Evolutionary conservation across 176 grass and related monocot genomes (phyloP), one percentile per base, ranked within the genome.

Genomic region (Bolboschoenus planiculmis): DNA sequence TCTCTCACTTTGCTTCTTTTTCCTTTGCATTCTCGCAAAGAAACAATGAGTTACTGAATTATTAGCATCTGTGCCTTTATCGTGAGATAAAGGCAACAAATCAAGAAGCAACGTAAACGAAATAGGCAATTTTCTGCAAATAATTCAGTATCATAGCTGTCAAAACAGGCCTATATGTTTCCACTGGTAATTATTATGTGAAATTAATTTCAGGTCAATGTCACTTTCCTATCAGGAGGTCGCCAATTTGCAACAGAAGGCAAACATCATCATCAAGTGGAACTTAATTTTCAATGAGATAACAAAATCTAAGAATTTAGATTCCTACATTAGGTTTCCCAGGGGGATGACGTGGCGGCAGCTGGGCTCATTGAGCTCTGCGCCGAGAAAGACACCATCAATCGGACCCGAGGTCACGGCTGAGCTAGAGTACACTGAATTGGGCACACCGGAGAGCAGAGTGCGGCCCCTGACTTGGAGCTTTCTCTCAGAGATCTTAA

Each of bases 301-400:
- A 18, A 21, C 53, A 42, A 37, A 36, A 35, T 47, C 2, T 10
- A 14, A 81, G 14, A 78, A 59, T 63, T 24, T 44, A 7, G 79
- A 21, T 79, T 67, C 83, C n/a, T 34, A 97, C 95, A 64, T 92
- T 0, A 98, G 85, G 6, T 75, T 46, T 5, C 95, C 95, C 27
- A 98, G 90, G 56, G 95, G 83, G 86, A 98, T 55, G 85, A 91
- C 86, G 37, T 98, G 95, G 7, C 90, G 89, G 34, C 73, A 87
- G 11, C 74, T 85, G 23, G 82, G 78, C 7, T 40, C 23, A 1
- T 84, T 7, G 65, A 95, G 87, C 34, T 91, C 72, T 15, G 90
- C 90, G 36, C 92, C 95, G 82, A 98, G 16, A 81, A 95, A 98
- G 73, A 98, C 39, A 65, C 95, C 95, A 6, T 98, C 90, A 10